Base-by-base conservation (phyloP, 225 moss, liverwort and hornwort species). In the Pseudoscleropodium purum region DNA sequence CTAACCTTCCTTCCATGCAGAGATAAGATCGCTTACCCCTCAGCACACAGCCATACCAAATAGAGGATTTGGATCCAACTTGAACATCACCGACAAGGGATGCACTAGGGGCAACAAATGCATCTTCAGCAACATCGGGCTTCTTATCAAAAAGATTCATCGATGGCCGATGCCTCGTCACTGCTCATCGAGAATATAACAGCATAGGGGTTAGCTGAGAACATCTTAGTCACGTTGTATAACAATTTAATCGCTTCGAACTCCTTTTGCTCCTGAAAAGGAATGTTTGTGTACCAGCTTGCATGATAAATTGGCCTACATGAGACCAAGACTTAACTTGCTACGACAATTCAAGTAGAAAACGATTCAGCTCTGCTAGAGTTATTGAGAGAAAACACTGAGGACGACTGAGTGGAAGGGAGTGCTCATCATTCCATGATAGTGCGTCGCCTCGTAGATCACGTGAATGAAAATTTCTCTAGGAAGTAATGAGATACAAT, bases 41-140 rank as follows among this genome's bases (percentile, higher is more conserved):
- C 33, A 99, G 88, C 69, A 99, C 96, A 88, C 97, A 97, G 77
- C 97, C 97, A 74, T 99, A 99, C 97, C 99, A 99, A 89, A 99
- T 91, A 79, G 99, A 99, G 73, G 96, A 97, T 90, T 93, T 97
- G 88, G 90, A 86, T 81, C 97, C 99, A 92, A 99, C 95, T 89
- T 93, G 93, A 52, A 97, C 99, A 93, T 97, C 96, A 81, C 97
- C 97, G 21, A 99, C 95, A 75, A 99, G 93, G n/a, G 97, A 91
- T 85, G 97, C 97, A 90, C 97, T 95, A n/a, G 97, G 99, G 83
- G 99, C 97, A 64, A 99, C 95, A 85, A 99, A 99, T 30, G 92
- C 93, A 84, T 93, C 94, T 54, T 86, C 90, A 45, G 94, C 94
- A 88, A 99, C 94, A 80, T 85, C 45, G 37, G 99, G 99, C 77